A percentile compares a stretch with the other conserved stretches of the same genome.
phyloP scores from a whole-genome alignment of 225 moss, liverwort and hornwort genomes.

The Polytrichum formosum region DNA sequence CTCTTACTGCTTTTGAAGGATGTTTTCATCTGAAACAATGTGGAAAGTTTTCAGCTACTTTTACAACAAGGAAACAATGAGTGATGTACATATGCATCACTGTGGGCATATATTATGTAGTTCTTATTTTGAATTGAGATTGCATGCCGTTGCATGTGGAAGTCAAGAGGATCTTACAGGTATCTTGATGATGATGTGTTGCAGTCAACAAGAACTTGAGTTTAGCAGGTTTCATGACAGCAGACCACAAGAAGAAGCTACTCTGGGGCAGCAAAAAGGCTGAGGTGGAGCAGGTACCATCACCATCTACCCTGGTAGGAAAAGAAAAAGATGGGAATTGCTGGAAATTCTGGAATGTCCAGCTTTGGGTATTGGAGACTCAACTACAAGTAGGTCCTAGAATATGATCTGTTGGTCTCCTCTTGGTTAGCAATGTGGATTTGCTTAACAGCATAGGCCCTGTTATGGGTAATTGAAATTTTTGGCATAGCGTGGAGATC shows the following conservation, averaged over 20 bases:
- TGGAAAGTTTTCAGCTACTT: slow-evolving; percentile 1
- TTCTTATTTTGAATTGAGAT: not conserved
- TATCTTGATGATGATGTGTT: slow-evolving; percentile 2
- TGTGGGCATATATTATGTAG: too few species aligned
- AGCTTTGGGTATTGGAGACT: not conserved
- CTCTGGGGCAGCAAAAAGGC: slow-evolving; percentile 95
- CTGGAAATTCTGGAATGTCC: not conserved
- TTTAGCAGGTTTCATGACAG: slow-evolving; percentile 88
- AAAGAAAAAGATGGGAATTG: not conserved
- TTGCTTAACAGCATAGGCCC: too few species aligned
- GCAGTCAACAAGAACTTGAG: slow-evolving; percentile 97
- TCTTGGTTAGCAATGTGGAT: too few species aligned
- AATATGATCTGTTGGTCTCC: too few species aligned
- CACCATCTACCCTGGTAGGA: not conserved
- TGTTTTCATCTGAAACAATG: not conserved
- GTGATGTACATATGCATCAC: too few species aligned
- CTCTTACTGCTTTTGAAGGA: too few species aligned
- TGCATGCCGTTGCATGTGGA: not conserved
- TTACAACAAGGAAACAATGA: not conserved
- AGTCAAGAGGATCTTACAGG: not conserved
- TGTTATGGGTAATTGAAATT: too few species aligned
- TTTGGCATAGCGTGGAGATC: too few species aligned
- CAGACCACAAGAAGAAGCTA: slow-evolving; percentile 97
- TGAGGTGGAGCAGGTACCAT: slow-evolving; percentile 75
- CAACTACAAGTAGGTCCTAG: not conserved